Base-by-base conservation (phyloP, 805 yeast genomes). In the Saccharomycopsis vini region DNA sequence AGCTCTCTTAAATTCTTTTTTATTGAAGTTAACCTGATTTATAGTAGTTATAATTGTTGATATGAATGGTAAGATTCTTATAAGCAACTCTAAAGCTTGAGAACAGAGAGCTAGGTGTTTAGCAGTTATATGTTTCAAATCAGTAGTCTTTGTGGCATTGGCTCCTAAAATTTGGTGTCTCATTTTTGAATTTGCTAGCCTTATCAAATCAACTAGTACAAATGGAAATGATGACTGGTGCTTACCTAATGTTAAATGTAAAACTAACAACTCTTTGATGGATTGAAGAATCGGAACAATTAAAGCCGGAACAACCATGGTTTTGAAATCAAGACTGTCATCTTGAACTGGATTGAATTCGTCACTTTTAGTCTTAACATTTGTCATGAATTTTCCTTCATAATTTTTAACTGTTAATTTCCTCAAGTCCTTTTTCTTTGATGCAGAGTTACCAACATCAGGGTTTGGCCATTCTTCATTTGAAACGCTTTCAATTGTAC, bases 91-190 rank as follows among this genome's bases (percentile, higher is more conserved):
- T 24, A 82, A 63, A n/a, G 78, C 66, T 54, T 82, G 86, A 3
- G 80, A 74, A 30, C 83, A 75, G 32, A 81, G 66, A 0, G 87
- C 79, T 40, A 82, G 56, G 57, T 82, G 85, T 51, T 77, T 78
- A 1, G 87, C 80, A 3, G 85, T 78, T 40, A 83, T 81, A 54
- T 81, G 88, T 50, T 72, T 77, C 40, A 82, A 63, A 0, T 85
- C 87, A 0, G 90, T 84, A 0, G 88, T 74, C 50, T 76, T 62
- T 2, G 84, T 80, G 1, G 90, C 90, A 34, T 83, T 85, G 1
- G 89, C 87, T 36, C 79, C 81, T 30, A 83, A 62, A 32, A 83
- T 78, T 3, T 83, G 73, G 49, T 75, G 74, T 3, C 74, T 70
- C 4, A 74, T 63, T 47, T 77, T 72, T 15, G 74, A 58, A 52